A percentile compares a stretch with the other conserved stretches of the same genome.
Conservation (phyloP, 768 basidiomycete species). For the Polyporus arcularius region DNA sequence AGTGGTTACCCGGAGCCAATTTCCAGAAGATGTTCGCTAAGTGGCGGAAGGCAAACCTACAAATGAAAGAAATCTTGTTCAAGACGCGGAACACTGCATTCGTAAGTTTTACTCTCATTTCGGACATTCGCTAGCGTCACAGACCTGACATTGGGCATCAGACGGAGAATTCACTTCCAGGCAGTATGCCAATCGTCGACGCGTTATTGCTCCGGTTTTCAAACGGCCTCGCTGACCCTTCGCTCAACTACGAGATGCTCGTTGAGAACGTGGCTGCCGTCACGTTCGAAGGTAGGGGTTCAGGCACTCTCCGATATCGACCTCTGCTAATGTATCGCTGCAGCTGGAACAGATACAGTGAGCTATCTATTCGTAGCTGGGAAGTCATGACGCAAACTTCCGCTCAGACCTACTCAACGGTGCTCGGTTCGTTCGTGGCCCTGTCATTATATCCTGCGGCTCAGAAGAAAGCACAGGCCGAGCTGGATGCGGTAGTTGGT, state of each 20-base stretch:
- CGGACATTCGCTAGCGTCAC: background rate
- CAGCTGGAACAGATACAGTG: too few species aligned
- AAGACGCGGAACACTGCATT: background rate
- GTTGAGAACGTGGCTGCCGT: conserved; percentile 2
- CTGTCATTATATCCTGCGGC: conserved; percentile 26
- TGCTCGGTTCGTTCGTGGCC: conserved; percentile 21
- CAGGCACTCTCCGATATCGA: too few species aligned
- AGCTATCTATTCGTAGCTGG: too few species aligned
- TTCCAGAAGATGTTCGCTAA: conserved; percentile 16
- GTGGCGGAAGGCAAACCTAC: background rate
- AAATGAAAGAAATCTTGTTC: background rate
- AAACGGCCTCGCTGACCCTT: background rate
- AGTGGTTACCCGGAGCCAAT: conserved; percentile 29
- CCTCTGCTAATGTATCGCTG: background rate
- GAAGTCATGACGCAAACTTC: background rate
- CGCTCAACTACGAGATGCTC: conserved; percentile 1
- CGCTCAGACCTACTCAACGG: conserved; percentile 17
- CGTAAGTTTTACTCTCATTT: background rate
- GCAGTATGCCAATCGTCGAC: background rate
- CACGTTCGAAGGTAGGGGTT: conserved; percentile 7
- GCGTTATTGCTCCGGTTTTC: background rate
- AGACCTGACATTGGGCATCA: background rate
- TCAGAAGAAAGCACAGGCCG: conserved; percentile 26
- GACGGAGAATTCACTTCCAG: background rate
- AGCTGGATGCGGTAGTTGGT: conserved; percentile 30